A percentile compares a stretch with the other conserved stretches of the same genome.
phyloP scores from a whole-genome alignment of 2,329 filamentous ascomycete species.

The Plenodomus tracheiphilus region DNA sequence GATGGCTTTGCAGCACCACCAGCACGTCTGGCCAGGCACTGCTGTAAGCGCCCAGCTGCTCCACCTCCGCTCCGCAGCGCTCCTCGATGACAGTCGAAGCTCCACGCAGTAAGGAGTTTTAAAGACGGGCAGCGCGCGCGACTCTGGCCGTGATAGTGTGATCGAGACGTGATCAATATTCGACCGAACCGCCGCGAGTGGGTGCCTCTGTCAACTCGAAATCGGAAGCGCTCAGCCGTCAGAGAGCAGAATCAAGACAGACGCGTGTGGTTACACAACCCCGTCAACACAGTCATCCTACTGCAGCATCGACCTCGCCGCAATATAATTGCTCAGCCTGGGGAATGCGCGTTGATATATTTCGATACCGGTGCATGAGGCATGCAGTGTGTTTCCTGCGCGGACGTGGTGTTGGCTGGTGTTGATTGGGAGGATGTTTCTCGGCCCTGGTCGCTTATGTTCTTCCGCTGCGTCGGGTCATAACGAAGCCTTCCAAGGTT shows the following conservation, averaged over 20 bases:
- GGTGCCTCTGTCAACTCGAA: neutral
- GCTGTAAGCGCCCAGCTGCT: constrained; percentile 36
- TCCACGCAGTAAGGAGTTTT: neutral
- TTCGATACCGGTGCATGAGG: constrained; percentile 17
- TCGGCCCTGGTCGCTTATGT: constrained; percentile 16
- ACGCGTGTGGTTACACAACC: constrained; percentile 1
- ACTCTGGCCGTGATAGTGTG: constrained; percentile 32
- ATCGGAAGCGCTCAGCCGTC: neutral
- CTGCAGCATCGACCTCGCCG: constrained; percentile 11
- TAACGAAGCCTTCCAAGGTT: constrained; percentile 15
- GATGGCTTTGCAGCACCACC: constrained; percentile 24
- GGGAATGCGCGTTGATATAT: constrained; percentile 10
- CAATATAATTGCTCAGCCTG: constrained; percentile 11
- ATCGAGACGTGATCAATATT: constrained; percentile 27
- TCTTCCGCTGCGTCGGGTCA: constrained; percentile 6
- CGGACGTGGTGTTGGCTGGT: constrained; percentile 3
- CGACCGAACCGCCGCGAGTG: constrained; percentile 5
- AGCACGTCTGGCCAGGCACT: constrained; percentile 18
- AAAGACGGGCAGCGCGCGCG: constrained; percentile 12
- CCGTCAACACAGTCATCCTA: constrained; percentile 13
- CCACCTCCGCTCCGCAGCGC: constrained; percentile 14
- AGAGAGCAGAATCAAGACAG: neutral
- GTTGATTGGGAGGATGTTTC: constrained; percentile 23
- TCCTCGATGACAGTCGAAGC: neutral
- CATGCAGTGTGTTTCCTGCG: constrained; percentile 5